Conservation (phyloP, 345 rosid species). For the Gynandropsis gynandra region DNA sequence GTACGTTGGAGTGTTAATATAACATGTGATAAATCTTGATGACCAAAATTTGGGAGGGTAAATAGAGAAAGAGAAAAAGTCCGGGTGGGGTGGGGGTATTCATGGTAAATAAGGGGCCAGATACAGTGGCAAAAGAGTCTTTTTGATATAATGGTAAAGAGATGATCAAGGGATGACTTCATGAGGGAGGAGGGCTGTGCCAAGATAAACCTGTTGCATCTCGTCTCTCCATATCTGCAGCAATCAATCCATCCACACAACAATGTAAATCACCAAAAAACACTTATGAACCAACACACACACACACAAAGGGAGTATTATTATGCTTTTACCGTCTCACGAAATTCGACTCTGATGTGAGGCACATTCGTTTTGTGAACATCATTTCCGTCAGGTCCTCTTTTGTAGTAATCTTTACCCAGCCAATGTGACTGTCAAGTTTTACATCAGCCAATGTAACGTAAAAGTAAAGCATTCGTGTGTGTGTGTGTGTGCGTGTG, state of each 20-base stretch:
- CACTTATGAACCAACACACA: not conserved
- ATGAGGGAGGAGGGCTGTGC: conserved; percentile 44
- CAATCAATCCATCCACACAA: not conserved
- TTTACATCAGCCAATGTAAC: not conserved
- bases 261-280: not conserved
- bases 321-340: conserved; percentile 84
- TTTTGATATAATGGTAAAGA: too few species aligned
- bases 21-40: too few species aligned
- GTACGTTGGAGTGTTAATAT: too few species aligned
- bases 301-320: too few species aligned
- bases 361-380: conserved; percentile 92
- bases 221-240: conserved; percentile 92
- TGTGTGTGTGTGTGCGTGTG: not conserved
- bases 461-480: not conserved
- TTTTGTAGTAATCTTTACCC: conserved; percentile 80
- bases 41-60: too few species aligned
- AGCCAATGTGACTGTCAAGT: conserved; percentile 90
- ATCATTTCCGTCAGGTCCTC: conserved; percentile 94
- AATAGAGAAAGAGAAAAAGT: too few species aligned
- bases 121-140: too few species aligned
- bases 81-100: too few species aligned
- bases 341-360: conserved; percentile 90
- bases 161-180: conserved; percentile 59
- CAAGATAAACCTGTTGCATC: conserved; percentile 75
- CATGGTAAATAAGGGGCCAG: too few species aligned